Evolutionary conservation across 192 early-diverging fungal genomes (phyloP).

Genomic region (Jimgerdemannia lactiflua): DNA sequence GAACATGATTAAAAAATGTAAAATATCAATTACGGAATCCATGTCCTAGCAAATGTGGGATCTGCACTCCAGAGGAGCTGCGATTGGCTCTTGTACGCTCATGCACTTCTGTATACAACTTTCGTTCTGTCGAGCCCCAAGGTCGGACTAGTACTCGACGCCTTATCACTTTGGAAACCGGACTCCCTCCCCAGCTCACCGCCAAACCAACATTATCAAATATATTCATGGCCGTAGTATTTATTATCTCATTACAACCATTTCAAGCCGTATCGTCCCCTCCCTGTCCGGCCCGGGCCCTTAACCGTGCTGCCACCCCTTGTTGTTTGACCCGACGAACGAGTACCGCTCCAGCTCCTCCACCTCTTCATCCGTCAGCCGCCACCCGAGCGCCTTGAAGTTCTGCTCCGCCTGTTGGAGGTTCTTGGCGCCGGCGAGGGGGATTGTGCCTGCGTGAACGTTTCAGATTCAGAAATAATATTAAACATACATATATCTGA

Average conservation of each 20-base stretch:
- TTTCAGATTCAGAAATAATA: neutral
- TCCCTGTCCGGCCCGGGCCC: neutral
- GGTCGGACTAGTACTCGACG: neutral
- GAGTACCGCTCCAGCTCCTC: constrained; percentile 33
- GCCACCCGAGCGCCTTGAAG: constrained; percentile 37
- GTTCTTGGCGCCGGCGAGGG: constrained; percentile 42
- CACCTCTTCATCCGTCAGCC: constrained; percentile 37
- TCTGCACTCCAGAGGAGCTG: no score
- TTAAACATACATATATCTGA: neutral
- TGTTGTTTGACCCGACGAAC: constrained; percentile 20
- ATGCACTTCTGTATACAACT: no score
- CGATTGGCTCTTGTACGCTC: no score
- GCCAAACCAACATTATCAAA: no score
- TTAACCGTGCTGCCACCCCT: constrained; percentile 48
- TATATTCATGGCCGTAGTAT: no score
- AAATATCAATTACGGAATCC: no score
- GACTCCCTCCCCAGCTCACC: no score
- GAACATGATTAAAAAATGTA: no score
- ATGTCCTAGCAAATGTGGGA: no score
- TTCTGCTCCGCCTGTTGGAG: constrained; percentile 42
- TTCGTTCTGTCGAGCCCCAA: neutral
- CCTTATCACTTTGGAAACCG: neutral
- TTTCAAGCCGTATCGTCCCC: no score
- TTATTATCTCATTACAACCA: no score
- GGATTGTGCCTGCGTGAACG: constrained; percentile 30